Conservation (phyloP, 2,329 filamentous ascomycete species). For the Elsinoe necatrix region DNA sequence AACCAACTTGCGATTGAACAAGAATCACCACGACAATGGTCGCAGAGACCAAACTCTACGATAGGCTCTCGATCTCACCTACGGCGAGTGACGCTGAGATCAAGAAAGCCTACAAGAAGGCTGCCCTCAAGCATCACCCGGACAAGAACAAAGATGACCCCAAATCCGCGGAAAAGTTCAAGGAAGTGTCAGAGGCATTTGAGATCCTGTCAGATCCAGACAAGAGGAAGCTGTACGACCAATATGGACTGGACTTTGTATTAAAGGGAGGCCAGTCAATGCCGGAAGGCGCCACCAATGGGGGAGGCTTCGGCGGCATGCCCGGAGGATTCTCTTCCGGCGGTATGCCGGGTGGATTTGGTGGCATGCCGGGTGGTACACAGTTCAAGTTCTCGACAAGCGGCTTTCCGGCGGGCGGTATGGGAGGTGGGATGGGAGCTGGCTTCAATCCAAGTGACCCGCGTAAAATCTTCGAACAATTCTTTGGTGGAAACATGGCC, state of each 20-base stretch:
- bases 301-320: conserved; percentile 47
- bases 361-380: conserved; percentile 44
- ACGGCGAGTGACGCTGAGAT: conserved; percentile 85
- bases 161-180: conserved; percentile 84
- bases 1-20: neutral
- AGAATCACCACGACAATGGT: conserved; percentile 56
- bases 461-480: conserved; percentile 76
- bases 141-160: conserved; percentile 97
- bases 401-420: conserved; percentile 32
- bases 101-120: conserved; percentile 90
- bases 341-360: conserved; percentile 30
- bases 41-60: conserved; percentile 91
- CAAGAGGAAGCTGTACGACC: conserved; percentile 91
- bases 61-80: conserved; percentile 69
- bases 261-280: conserved; percentile 69
- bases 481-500: conserved; percentile 54
- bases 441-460: conserved; percentile 80
- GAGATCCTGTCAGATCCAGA: conserved; percentile 96
- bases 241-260: conserved; percentile 88
- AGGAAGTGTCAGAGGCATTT: conserved; percentile 95
- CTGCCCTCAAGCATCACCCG: conserved; percentile 74
- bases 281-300: conserved; percentile 42
- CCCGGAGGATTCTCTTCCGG: conserved; percentile 35
- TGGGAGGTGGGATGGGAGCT: conserved; percentile 33
- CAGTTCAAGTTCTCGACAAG: conserved; percentile 57